Evolutionary conservation across 805 yeast genomes (phyloP), one percentile per base, ranked within the genome.

Genomic region (Millerago galiae): DNA sequence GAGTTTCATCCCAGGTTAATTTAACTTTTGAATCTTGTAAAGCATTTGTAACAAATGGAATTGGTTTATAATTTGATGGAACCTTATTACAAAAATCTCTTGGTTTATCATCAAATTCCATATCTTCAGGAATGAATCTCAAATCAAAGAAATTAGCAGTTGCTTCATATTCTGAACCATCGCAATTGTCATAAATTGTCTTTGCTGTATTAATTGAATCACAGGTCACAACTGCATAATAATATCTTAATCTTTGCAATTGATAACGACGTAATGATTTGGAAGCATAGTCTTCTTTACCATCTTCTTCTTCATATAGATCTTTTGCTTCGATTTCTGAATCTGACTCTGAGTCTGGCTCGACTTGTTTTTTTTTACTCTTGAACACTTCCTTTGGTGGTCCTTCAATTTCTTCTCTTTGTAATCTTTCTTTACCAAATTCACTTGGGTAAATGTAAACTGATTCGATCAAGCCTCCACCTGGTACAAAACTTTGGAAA

Each of bases 1-100:
- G 98, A 0, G 98, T 95, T 66, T 91, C 98, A 63, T 93, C 99
- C 99, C 99, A 93, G 0, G 98, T 90, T 51, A 93, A 71, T 61
- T 87, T 90, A 38, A 93, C 99, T 56, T 90, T 93, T 13, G 98
- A 90, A 59, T 89, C 96, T 60, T 93, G 96, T 46, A 93, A 71
- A 0, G 99, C 99, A 65, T 87, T 97, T 4, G 99, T 93, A 26
- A 86, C 85, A 62, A 93, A 93, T 9, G 73, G 70, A 17, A 66
- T 60, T 15, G 99, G 99, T 51, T 78, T 81, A 63, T 93, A 93
- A 38, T 75, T 76, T 2, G 79, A 65, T 7, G 98, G 96, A 8
- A 89, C 67, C 48, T 76, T 75, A 17, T 67, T 65, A 65, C 97
- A 87, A 27, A 61, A 58, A 54, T 93, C 98, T 52, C 78, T 74